Evolutionary conservation across 805 yeast genomes (phyloP).

Genomic region (Wickerhamiella cacticola): DNA sequence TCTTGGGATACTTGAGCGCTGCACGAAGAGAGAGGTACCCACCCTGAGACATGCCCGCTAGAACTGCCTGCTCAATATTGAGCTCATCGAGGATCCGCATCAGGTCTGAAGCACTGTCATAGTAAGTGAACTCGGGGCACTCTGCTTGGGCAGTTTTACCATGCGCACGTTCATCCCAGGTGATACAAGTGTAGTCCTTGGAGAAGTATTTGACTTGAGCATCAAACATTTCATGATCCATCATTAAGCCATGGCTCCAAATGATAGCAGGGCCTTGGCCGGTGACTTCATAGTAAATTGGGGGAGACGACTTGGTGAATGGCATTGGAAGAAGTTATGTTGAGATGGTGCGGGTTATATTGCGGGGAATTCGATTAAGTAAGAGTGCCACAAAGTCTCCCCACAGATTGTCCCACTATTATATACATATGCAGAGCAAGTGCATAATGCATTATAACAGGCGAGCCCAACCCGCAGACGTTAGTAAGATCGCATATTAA

Average conservation of each 20-base stretch:
- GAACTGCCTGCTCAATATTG: constrained; percentile 1
- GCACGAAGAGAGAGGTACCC: constrained; percentile 9
- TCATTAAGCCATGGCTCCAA: constrained; percentile 7
- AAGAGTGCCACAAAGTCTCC: no score
- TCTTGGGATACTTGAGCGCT: constrained; percentile 5
- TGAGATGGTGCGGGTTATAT: no score
- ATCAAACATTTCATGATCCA: constrained; percentile 8
- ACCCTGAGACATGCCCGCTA: constrained; percentile 11
- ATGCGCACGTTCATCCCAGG: constrained; percentile 11
- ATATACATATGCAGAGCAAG: no score
- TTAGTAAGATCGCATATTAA: no score
- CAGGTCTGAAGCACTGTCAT: constrained; percentile 10
- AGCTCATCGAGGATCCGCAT: constrained; percentile 6
- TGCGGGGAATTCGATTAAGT: no score
- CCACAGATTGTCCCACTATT: no score
- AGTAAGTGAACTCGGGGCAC: constrained; percentile 5
- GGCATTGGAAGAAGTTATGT: constrained; percentile 10
- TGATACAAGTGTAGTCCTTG: background rate
- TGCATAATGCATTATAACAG: no score
- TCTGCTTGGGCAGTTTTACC: constrained; percentile 7
- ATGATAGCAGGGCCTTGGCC: constrained; percentile 9
- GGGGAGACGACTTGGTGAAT: constrained; percentile 1
- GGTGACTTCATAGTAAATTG: constrained; percentile 2
- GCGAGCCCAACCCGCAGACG: no score
- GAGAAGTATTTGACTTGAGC: constrained; percentile 1